Evolutionary conservation across 2,329 filamentous ascomycete species (phyloP).

Genomic region (Colletotrichum cuscutae): DNA sequence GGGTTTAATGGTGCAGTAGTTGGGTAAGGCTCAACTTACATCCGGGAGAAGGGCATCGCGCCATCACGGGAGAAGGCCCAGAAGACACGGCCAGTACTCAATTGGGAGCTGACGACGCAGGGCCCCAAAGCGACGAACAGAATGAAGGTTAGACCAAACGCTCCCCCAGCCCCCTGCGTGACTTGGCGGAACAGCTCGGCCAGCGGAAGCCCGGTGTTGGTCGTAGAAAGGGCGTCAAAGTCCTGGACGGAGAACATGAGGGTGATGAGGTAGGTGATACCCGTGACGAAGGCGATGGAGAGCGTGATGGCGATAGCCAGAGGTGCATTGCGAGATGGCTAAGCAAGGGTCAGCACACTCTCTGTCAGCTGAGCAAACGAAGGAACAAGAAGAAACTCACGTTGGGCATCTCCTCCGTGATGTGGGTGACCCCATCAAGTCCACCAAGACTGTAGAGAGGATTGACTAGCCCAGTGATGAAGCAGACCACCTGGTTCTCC

Average conservation of each 20-base stretch:
- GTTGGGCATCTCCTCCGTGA: slow-evolving; percentile 63
- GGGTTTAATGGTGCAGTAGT: slow-evolving; percentile 27
- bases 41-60: slow-evolving; percentile 48
- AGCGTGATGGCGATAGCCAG: slow-evolving; percentile 55
- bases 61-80: slow-evolving; percentile 58
- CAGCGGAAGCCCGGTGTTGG: slow-evolving; percentile 54
- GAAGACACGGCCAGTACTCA: slow-evolving; percentile 45
- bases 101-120: slow-evolving; percentile 49
- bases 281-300: slow-evolving; percentile 60
- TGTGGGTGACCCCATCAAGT: slow-evolving; percentile 59
- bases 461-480: slow-evolving; percentile 62
- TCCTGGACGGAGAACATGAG: slow-evolving; percentile 64
- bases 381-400: slow-evolving; percentile 43
- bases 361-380: not conserved
- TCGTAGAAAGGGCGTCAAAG: slow-evolving; percentile 53
- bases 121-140: slow-evolving; percentile 55
- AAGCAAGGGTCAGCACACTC: not conserved
- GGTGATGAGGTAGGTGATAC: slow-evolving; percentile 58
- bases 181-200: slow-evolving; percentile 58
- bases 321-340: slow-evolving; percentile 50
- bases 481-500: slow-evolving; percentile 59
- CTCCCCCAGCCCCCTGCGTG: slow-evolving; percentile 50
- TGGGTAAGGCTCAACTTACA: slow-evolving; percentile 37
- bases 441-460: slow-evolving; percentile 58
- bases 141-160: slow-evolving; percentile 53